Base-by-base conservation (phyloP, 768 basidiomycete species). In the Boletus tomentosulus region DNA sequence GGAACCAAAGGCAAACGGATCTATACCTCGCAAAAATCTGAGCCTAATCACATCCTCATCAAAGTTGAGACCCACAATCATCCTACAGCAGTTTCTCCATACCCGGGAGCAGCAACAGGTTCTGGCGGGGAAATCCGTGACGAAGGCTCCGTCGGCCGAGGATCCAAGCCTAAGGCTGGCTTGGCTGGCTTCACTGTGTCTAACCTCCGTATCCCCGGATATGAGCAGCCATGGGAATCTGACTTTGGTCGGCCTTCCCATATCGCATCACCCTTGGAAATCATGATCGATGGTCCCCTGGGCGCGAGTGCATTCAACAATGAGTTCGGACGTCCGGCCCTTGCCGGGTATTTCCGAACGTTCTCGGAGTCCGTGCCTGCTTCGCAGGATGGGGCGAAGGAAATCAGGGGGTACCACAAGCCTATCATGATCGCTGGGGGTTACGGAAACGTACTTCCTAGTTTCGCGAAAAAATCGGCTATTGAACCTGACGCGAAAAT, bases 61-160 rank as follows among this genome's bases (percentile, higher is more conserved):
- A 99, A 99, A 73, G 97, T 98, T 55, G 97, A 98, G 73, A 99
- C 97, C 3, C 97, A 99, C 71, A 99, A 99, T 67, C 97, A 98
- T 65, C 97, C 97, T 3, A 98, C 96, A 2, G 97, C 96, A 3
- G 94, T 98, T 8, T 98, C 97, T 1, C 97, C 97, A 1, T 98
- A 89, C 69, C 92, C 97, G 3, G 97, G 97, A n/a, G 96, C 97
- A 0, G 95, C 96, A 1, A 98, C 97, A 1, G 97, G 97, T 19
- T 98, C 96, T 1, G 97, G 97, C 8, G 97, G 97, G 10, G 97
- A 99, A 73, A 98, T 98, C 60, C 84, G 97, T 33, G 97, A 99
- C 68, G 97, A 99, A 72, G 97, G 96, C 15, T 88, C 97, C 6
- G 92, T 95, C 38, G 97, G 97, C 5, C 78, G 89, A 43, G 97